A percentile compares a stretch with the other conserved stretches of the same genome.
phyloP scores from a whole-genome alignment of 257 asterid genomes.

The Capsicum pubescens region DNA sequence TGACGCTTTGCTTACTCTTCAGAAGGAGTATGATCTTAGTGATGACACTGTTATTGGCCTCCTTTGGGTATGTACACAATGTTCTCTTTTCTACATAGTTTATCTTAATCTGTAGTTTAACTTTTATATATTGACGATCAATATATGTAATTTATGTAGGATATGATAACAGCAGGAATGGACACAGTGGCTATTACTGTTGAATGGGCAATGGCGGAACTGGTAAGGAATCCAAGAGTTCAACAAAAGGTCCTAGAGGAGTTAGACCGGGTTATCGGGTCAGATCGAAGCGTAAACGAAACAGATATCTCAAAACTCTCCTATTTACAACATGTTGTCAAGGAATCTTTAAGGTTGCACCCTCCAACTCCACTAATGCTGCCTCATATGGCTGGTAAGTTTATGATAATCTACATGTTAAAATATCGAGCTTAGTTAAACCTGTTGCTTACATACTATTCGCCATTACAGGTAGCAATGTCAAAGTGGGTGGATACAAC shows the following conservation, averaged over 20 bases:
- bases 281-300: slow-evolving; percentile 60
- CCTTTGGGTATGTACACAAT: slow-evolving; percentile 60
- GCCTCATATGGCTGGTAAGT: slow-evolving; percentile 54
- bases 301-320: slow-evolving; percentile 66
- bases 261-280: slow-evolving; percentile 67
- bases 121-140: too few species aligned
- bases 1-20: slow-evolving; percentile 76
- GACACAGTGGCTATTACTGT: slow-evolving; percentile 78
- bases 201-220: slow-evolving; percentile 87
- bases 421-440: background rate
- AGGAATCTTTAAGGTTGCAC: slow-evolving; percentile 75
- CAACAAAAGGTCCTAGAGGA: slow-evolving; percentile 81
- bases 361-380: slow-evolving; percentile 85
- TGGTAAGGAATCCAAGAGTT: slow-evolving; percentile 78
- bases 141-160: slow-evolving; percentile 49
- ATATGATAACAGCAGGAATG: slow-evolving; percentile 88
- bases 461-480: slow-evolving; percentile 45
- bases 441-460: background rate
- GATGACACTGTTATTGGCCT: slow-evolving; percentile 75
- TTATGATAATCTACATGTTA: background rate
- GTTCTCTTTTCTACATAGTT: too few species aligned
- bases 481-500: slow-evolving; percentile 72
- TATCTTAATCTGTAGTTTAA: too few species aligned
- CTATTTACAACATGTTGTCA: slow-evolving; percentile 64
- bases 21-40: slow-evolving; percentile 66